Conservation (phyloP, 2,329 filamentous ascomycete genomes). For the Parafenestella ontariensis region DNA sequence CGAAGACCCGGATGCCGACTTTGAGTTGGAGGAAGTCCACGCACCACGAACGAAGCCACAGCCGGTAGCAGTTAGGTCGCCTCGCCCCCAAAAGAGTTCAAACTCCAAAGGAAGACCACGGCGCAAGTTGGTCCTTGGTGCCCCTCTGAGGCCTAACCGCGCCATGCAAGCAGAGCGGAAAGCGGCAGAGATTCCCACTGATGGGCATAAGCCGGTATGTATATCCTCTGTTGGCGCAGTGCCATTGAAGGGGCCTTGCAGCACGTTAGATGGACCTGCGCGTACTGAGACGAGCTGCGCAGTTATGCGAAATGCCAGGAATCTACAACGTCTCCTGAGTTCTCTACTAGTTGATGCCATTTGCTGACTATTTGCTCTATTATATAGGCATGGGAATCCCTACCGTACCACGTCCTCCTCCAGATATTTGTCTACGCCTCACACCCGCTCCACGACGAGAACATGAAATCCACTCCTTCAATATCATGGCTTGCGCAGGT, state of each 20-base stretch:
- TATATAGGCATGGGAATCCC: conserved; percentile 45
- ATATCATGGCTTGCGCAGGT: conserved; percentile 70
- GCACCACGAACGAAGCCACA: conserved; percentile 15
- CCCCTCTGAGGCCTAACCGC: conserved; percentile 34
- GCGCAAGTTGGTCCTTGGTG: conserved; percentile 30
- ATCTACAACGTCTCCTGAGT: no score
- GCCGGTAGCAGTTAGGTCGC: conserved; percentile 9
- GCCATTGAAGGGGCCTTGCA: not conserved
- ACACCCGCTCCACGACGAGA: conserved; percentile 60
- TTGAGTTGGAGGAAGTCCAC: conserved; percentile 26
- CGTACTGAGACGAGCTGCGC: no score
- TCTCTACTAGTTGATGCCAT: no score
- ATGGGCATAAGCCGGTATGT: conserved; percentile 30
- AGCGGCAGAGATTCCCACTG: conserved; percentile 28
- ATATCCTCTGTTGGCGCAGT: not conserved
- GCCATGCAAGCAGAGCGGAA: conserved; percentile 4
- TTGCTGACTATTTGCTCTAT: not conserved
- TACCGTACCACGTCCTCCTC: conserved; percentile 73
- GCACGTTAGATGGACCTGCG: not conserved
- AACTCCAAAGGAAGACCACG: conserved; percentile 12
- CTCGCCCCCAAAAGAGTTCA: conserved; percentile 15
- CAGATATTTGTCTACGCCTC: conserved; percentile 75
- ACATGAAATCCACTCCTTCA: conserved; percentile 52
- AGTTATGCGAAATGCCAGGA: no score
- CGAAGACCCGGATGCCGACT: conserved; percentile 35